These are phyloP conservation scores for Sphagnurus paluster DNA, from an alignment of 1,284 basidiomycete species.

Conservation along the genomic window DNA sequence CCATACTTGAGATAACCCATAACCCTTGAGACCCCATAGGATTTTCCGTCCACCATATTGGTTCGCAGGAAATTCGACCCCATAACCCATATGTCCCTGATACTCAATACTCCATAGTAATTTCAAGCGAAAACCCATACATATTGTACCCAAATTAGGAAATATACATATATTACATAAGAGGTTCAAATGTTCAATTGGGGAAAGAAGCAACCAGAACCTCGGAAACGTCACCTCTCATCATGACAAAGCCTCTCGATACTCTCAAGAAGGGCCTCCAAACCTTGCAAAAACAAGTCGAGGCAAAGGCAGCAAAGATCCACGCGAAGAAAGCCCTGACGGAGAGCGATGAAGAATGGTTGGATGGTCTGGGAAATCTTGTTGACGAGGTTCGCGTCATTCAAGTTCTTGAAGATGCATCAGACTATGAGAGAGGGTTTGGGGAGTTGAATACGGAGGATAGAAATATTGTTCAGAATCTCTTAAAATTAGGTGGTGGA, in stretches of 20 bases:
- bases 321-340: not conserved
- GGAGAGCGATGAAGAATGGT: constrained; percentile 5
- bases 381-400: not conserved
- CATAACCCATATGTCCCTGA: too few species aligned
- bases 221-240: too few species aligned
- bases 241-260: constrained; percentile 6
- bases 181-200: too few species aligned
- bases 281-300: not conserved
- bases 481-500: constrained; percentile 15
- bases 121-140: too few species aligned
- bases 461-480: constrained; percentile 12
- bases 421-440: constrained; percentile 5
- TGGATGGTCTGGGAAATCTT: constrained; percentile 15
- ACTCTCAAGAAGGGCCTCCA: constrained; percentile 5
- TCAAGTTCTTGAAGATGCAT: constrained; percentile 14
- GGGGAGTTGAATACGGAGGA: constrained; percentile 11
- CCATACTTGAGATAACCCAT: too few species aligned
- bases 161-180: too few species aligned
- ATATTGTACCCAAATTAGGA: too few species aligned
- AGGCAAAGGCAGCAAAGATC: constrained; percentile 3
- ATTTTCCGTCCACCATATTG: too few species aligned
- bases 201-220: too few species aligned
- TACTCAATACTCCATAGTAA: too few species aligned
- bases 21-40: too few species aligned
- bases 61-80: too few species aligned